A percentile compares a stretch with the other conserved stretches of the same genome.
These are phyloP conservation scores for Fusarium tjaetaba DNA, from an alignment of 2,329 filamentous ascomycete genomes.

Conservation along the genomic window DNA sequence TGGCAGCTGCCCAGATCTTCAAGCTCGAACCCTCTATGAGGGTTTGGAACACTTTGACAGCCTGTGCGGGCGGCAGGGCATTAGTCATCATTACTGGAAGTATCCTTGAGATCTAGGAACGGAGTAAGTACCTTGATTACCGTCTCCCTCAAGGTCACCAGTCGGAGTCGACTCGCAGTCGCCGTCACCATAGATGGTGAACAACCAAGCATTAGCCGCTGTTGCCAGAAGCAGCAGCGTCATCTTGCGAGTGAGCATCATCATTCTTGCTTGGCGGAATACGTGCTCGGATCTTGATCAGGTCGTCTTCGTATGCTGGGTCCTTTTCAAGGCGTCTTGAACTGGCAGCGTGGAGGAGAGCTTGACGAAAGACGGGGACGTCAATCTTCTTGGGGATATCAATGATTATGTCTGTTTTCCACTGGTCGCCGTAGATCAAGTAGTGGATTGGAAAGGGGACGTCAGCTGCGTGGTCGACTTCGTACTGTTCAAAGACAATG, in stretches of 20 bases:
- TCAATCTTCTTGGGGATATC: neutral
- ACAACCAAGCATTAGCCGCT: neutral
- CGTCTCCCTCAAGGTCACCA: neutral
- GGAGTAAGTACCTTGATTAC: neutral
- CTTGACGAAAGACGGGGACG: neutral
- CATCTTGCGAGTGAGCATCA: neutral
- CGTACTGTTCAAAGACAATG: slow-evolving; percentile 19
- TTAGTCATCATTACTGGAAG: neutral
- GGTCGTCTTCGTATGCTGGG: neutral
- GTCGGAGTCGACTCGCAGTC: neutral
- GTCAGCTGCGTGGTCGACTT: slow-evolving; percentile 36
- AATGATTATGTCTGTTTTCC: slow-evolving; percentile 8
- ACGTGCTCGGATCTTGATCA: neutral
- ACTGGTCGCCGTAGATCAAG: neutral
- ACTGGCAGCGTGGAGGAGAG: neutral
- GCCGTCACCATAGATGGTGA: neutral
- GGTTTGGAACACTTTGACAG: neutral
- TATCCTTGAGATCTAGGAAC: neutral
- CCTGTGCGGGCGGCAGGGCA: neutral
- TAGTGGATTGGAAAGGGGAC: slow-evolving; percentile 41
- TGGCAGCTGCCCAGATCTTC: neutral
- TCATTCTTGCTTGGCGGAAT: neutral
- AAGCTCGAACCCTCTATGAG: neutral
- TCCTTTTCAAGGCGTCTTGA: neutral
- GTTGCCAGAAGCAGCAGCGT: neutral